These are phyloP conservation scores for Hyaloscypha bicolor DNA, from an alignment of 495 filamentous ascomycete genomes.

Conservation along the genomic window DNA sequence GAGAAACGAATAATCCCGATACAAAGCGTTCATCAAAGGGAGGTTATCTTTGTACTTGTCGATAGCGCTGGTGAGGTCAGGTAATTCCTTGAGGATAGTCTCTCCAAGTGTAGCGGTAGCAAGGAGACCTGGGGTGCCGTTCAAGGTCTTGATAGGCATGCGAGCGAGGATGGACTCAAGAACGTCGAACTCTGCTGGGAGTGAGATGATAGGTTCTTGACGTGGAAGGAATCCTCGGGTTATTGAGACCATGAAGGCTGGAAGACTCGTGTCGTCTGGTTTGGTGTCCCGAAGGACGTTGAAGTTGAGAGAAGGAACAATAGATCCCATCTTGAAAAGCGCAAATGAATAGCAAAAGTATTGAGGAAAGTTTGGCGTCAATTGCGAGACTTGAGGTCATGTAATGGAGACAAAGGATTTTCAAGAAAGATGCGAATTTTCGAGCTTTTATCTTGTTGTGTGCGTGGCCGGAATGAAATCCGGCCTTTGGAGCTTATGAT, in stretches of 20 bases:
- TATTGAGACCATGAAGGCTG: constrained; percentile 87
- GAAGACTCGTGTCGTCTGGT: constrained; percentile 61
- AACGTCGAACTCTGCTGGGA: constrained; percentile 69
- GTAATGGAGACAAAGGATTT: constrained; percentile 22
- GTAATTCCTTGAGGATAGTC: constrained; percentile 63
- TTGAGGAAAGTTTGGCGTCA: neutral
- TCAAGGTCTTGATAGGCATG: constrained; percentile 71
- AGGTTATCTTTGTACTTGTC: constrained; percentile 71
- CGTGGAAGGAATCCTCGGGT: constrained; percentile 78
- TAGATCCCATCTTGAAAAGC: constrained; percentile 32
- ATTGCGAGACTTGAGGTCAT: neutral
- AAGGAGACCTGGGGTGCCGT: constrained; percentile 75
- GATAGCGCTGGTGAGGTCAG: constrained; percentile 71
- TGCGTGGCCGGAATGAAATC: constrained; percentile 32
- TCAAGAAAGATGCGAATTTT: constrained; percentile 20
- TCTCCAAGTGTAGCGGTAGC: constrained; percentile 71
- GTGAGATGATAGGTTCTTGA: constrained; percentile 57
- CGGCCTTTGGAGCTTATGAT: constrained; percentile 31
- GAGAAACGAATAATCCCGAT: constrained; percentile 88
- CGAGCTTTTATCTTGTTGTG: constrained; percentile 26
- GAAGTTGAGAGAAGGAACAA: constrained; percentile 37
- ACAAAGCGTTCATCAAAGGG: constrained; percentile 77
- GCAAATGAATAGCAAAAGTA: neutral
- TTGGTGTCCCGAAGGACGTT: constrained; percentile 58
- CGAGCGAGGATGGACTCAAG: constrained; percentile 70